These are phyloP conservation scores for Neurospora crassa DNA, from an alignment of 2,329 filamentous ascomycete genomes.

Conservation along the genomic window DNA sequence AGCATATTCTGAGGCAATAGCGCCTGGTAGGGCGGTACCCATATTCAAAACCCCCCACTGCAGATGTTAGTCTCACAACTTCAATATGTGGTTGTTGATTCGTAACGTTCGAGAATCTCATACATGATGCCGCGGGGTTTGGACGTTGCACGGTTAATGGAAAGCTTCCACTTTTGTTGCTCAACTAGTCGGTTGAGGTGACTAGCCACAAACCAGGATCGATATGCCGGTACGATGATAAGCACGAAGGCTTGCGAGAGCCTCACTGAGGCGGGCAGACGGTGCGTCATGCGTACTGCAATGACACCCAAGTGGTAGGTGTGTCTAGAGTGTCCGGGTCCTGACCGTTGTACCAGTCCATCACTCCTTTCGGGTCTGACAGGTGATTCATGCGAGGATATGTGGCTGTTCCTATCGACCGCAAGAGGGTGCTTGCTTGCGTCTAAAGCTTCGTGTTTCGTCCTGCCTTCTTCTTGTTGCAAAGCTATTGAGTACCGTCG, in stretches of 20 bases:
- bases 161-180: background rate
- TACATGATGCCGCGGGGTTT: background rate
- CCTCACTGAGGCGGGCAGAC: background rate
- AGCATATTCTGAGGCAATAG: background rate
- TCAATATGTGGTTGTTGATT: background rate
- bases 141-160: background rate
- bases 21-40: background rate
- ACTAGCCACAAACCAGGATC: background rate
- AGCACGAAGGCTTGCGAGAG: background rate
- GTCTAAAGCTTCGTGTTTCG: background rate
- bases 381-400: background rate
- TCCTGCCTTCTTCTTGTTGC: background rate
- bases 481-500: background rate
- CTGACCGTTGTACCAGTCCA: background rate
- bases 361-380: background rate
- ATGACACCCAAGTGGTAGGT: background rate
- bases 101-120: background rate
- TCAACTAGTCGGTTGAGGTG: background rate
- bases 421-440: background rate
- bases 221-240: background rate
- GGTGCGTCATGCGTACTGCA: background rate
- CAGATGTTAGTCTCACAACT: background rate
- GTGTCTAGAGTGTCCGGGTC: background rate
- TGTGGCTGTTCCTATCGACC: background rate
- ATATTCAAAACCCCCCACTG: background rate